Base-by-base conservation (phyloP, 1,139 yeast species). In the Sugiyamaella pinicola region DNA sequence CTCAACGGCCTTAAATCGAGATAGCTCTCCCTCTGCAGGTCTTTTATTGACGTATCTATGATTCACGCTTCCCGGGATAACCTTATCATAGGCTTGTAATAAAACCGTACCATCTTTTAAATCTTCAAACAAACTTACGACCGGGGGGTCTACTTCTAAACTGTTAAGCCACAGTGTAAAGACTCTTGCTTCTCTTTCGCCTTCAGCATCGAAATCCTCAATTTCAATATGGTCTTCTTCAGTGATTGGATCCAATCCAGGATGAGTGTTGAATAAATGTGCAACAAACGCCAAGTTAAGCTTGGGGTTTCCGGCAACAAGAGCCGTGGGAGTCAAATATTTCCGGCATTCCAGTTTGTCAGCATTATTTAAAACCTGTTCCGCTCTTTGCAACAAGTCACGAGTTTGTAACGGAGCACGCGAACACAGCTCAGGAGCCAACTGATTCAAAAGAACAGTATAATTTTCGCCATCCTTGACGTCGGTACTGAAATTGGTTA, bases 171-270 rank as follows among this genome's bases (percentile, higher is more conserved):
- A 93, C 64, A 93, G 77, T 10, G 99, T 95, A 73, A 93, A 93
- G 4, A 93, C 99, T 69, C 99, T 83, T 1, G 99, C 99, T 75
- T 93, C 99, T 74, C 99, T 86, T 74, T 93, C 99, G 58, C 99
- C 99, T 74, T 95, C 99, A 15, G 99, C 99, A 69, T 93, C 99
- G 66, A 95, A 93, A 62, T 90, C 99, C 66, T 82, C 87, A 47
- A 74, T 69, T 69, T 86, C 93, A 63, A 91, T 87, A 65, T 84
- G 85, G 69, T 93, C 99, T 56, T 79, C 82, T 71, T 93, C 99
- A 67, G 89, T 95, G 61, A 93, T 82, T 58, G 99, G 98, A 58
- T 90, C 98, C 64, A 93, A 80, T 49, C 99, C 98, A 49, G 99
- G 99, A 66, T 89, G 84, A 3, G 96, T 91, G 74, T 93, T 93